phyloP scores from a whole-genome alignment of 2,329 filamentous ascomycete species.

The Botrytis pseudocinerea region DNA sequence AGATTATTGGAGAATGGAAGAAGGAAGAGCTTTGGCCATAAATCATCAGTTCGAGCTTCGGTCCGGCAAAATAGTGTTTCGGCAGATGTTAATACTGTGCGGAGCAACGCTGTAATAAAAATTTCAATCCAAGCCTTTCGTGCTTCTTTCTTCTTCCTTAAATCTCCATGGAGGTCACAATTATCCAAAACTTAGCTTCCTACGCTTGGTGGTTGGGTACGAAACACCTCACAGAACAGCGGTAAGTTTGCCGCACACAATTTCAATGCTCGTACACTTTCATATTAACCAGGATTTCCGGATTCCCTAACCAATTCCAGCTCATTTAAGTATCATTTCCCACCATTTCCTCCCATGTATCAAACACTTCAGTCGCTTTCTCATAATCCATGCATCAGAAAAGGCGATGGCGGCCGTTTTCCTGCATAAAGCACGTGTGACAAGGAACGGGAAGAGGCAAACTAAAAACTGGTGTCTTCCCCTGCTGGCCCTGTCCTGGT shows the following conservation, averaged over 20 bases:
- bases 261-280: neutral
- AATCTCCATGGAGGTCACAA: neutral
- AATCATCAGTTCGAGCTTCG: slow-evolving; percentile 1
- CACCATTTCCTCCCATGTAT: neutral
- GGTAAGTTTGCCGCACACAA: neutral
- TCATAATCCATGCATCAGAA: neutral
- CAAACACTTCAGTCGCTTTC: neutral
- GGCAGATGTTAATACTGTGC: neutral
- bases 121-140: neutral
- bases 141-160: neutral
- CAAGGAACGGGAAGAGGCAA: slow-evolving; percentile 15
- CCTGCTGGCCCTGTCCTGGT: slow-evolving; percentile 2
- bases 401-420: slow-evolving; percentile 17
- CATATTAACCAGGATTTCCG: neutral
- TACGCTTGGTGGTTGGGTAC: neutral
- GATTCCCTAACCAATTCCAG: neutral
- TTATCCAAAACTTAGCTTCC: neutral
- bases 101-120: neutral
- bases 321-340: slow-evolving; percentile 2
- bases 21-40: slow-evolving; percentile 42
- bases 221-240: neutral
- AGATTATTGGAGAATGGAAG: slow-evolving; percentile 55
- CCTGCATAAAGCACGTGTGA: slow-evolving; percentile 21
- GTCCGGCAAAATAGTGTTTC: neutral
- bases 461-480: neutral